Evolutionary conservation across 1,284 basidiomycete species (phyloP).

Genomic region (Inonotus hispidus): DNA sequence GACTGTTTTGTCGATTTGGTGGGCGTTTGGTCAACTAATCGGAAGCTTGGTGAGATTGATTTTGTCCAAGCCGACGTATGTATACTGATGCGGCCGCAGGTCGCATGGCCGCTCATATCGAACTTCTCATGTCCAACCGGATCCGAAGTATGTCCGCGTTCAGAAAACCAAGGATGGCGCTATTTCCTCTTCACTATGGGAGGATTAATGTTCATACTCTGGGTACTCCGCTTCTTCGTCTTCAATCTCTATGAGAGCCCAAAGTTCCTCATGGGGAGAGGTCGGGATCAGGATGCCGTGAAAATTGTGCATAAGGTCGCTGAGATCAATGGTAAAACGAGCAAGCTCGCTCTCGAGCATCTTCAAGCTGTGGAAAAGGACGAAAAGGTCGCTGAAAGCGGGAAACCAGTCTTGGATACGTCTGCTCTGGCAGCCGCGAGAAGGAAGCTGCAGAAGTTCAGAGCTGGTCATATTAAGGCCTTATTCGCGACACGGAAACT

Average conservation of each 20-base stretch:
- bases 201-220: constrained; percentile 57
- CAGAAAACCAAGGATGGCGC: constrained; percentile 64
- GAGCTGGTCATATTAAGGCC: constrained; percentile 27
- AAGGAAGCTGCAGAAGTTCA: constrained; percentile 42
- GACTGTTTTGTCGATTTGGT: constrained; percentile 67
- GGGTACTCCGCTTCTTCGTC: constrained; percentile 62
- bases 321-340: constrained; percentile 53
- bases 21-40: constrained; percentile 62
- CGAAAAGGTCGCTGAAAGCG: background rate
- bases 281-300: constrained; percentile 67
- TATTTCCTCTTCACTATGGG: constrained; percentile 62
- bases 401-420: constrained; percentile 24
- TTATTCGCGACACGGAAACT: constrained; percentile 18
- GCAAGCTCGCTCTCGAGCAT: constrained; percentile 43
- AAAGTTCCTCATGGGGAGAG: constrained; percentile 70
- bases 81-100: constrained; percentile 14
- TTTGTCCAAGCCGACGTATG: constrained; percentile 22
- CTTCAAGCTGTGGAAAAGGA: constrained; percentile 32
- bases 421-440: constrained; percentile 27
- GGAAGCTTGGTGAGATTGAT: constrained; percentile 47
- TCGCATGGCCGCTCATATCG: constrained; percentile 61
- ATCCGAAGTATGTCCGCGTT: constrained; percentile 37
- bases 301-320: constrained; percentile 66
- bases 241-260: constrained; percentile 75
- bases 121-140: constrained; percentile 51